These are phyloP conservation scores for Solanum lycopersicoides DNA, from an alignment of 257 asterid genomes.

Conservation along the genomic window DNA sequence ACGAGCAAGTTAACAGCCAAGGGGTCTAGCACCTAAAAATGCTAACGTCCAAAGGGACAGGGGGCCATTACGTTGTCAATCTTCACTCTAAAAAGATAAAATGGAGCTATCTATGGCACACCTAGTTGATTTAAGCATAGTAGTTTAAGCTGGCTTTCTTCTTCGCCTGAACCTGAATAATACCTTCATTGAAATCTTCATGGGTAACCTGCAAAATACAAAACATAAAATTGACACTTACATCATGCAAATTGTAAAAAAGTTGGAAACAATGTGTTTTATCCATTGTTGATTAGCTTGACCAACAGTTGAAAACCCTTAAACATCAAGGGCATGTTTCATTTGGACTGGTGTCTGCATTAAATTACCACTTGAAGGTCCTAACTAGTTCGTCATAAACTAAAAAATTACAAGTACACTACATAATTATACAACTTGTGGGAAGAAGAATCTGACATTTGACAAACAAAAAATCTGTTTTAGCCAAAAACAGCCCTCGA, in stretches of 20 bases:
- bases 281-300: neutral
- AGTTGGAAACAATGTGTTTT: neutral
- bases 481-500: neutral
- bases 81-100: neutral
- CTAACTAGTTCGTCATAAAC: neutral
- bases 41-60: neutral
- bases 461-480: neutral
- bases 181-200: conserved; percentile 93
- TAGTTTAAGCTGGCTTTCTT: conserved; percentile 80
- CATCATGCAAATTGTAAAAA: neutral
- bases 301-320: neutral
- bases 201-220: conserved; percentile 56
- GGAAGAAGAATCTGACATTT: neutral
- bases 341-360: neutral
- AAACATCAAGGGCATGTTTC: neutral
- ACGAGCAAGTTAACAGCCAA: neutral
- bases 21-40: neutral
- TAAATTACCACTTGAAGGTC: neutral
- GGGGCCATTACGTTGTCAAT: neutral
- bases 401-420: neutral
- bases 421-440: neutral
- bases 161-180: conserved; percentile 92
- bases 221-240: neutral
- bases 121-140: conserved; percentile 39
- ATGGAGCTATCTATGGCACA: neutral